These are phyloP conservation scores for Podosphaera fusca DNA, from an alignment of 2,329 filamentous ascomycete genomes.

Conservation along the genomic window DNA sequence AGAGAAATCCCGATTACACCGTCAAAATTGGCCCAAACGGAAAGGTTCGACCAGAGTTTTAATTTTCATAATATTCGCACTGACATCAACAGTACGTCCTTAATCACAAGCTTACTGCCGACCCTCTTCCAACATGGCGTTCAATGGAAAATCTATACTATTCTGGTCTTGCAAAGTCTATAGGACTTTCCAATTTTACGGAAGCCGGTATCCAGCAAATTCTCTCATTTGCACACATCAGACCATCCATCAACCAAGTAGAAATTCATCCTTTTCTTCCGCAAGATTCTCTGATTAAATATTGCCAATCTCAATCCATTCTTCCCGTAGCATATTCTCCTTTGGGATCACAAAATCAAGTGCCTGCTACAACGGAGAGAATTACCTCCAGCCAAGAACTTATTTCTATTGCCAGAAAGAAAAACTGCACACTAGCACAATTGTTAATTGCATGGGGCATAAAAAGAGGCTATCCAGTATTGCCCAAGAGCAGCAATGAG, in stretches of 20 bases:
- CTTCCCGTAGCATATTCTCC: slow-evolving; percentile 50
- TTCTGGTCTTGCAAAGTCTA: slow-evolving; percentile 32
- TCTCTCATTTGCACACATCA: slow-evolving; percentile 23
- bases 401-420: slow-evolving; percentile 29
- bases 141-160: slow-evolving; percentile 44
- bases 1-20: slow-evolving; percentile 53
- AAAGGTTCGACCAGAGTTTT: slow-evolving; percentile 18
- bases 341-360: slow-evolving; percentile 20
- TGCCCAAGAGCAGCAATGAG: slow-evolving; percentile 50
- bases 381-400: neutral
- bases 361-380: neutral
- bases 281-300: slow-evolving; percentile 48
- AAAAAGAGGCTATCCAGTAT: slow-evolving; percentile 43
- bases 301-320: slow-evolving; percentile 44
- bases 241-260: slow-evolving; percentile 28
- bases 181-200: slow-evolving; percentile 38
- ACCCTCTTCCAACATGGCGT: slow-evolving; percentile 47
- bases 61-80: neutral
- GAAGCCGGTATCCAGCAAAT: slow-evolving; percentile 29
- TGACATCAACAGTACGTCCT: neutral
- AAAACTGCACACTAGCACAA: slow-evolving; percentile 33
- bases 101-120: neutral
- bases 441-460: slow-evolving; percentile 53
- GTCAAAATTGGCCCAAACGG: slow-evolving; percentile 26
- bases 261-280: slow-evolving; percentile 55